These are phyloP conservation scores for Penicillium occitanis DNA, from an alignment of 2,329 filamentous ascomycete species.

Conservation along the genomic window DNA sequence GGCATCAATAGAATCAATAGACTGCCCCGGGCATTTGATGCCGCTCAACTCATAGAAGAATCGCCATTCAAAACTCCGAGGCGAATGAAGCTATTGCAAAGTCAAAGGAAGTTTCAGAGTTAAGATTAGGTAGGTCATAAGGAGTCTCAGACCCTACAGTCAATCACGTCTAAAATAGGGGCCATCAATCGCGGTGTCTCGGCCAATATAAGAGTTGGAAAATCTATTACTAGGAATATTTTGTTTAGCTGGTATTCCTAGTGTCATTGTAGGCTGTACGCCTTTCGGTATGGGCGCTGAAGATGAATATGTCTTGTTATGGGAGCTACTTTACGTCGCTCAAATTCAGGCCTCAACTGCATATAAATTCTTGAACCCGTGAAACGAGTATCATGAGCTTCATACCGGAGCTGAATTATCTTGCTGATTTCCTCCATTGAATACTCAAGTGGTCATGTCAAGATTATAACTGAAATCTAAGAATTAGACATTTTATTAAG, in stretches of 20 bases:
- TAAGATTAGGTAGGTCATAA: too few relatives aligned
- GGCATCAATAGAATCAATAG: too few relatives aligned
- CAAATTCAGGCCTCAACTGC: background rate
- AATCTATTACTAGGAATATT: background rate
- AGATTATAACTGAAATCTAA: background rate
- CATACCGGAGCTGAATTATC: background rate
- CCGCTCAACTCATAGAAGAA: too few relatives aligned
- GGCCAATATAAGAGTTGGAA: background rate
- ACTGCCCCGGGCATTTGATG: too few relatives aligned
- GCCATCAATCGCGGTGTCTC: background rate
- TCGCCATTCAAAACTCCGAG: too few relatives aligned
- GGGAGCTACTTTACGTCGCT: background rate
- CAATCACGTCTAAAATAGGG: too few relatives aligned
- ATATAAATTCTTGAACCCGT: background rate
- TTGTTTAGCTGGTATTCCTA: background rate
- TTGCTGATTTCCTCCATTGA: background rate
- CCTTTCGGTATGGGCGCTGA: background rate
- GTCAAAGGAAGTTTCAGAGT: background rate
- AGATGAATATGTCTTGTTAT: background rate
- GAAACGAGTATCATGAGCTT: background rate
- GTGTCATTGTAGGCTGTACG: background rate
- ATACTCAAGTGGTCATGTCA: background rate
- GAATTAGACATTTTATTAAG: background rate
- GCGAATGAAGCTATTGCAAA: background rate
- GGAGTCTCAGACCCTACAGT: too few relatives aligned